Base-by-base conservation (phyloP, 2,329 filamentous ascomycete species). In the Ilyonectria destructans region DNA sequence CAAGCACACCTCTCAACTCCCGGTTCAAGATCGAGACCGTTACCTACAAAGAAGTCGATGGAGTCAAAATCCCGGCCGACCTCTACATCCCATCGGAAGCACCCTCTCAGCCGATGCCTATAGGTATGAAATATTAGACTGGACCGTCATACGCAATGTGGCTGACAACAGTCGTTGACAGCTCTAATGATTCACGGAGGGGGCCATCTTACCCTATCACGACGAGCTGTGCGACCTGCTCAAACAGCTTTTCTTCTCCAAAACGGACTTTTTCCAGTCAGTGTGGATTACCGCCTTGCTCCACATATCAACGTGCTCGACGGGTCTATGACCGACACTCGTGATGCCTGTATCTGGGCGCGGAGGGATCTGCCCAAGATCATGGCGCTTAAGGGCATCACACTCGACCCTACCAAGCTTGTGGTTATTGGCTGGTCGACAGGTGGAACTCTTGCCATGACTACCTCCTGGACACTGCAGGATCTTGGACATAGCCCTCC, bases 171-270 rank as follows among this genome's bases (percentile, higher is more conserved):
- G n/a, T 43, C 35, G 6, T 4, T 45, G 10, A 31, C 33, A 69
- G 68, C 68, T n/a, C 37, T 69, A 4, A 69, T 69, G 64, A 67
- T 69, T 21, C 68, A 69, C 40, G 68, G 68, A 21, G 68, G 68
- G 23, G 60, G 68, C 17, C 68, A 69, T 49, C 55, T 69, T n/a
- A 69, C 60, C 3, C 57, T 69, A 6, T 64, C 68, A 5, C 52
- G 68, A 21, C 56, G 60, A 8, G 68, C 59, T 13, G 64, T 69
- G 6, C 64, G 64, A 5, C 64, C 60, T 21, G 48, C 59, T 2
- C 68, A 69, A 40, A 67, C 64, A 1, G 40, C 21, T 13, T 60
- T 61, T 19, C 57, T 69, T 8, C 64, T 69, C 23, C 59, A 62
- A n/a, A 60, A 43, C 33, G 68, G 68, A 21, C 10, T 69, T 1